phyloP scores from a whole-genome alignment of 1,284 basidiomycete genomes.

The Rugosomyces carneus region DNA sequence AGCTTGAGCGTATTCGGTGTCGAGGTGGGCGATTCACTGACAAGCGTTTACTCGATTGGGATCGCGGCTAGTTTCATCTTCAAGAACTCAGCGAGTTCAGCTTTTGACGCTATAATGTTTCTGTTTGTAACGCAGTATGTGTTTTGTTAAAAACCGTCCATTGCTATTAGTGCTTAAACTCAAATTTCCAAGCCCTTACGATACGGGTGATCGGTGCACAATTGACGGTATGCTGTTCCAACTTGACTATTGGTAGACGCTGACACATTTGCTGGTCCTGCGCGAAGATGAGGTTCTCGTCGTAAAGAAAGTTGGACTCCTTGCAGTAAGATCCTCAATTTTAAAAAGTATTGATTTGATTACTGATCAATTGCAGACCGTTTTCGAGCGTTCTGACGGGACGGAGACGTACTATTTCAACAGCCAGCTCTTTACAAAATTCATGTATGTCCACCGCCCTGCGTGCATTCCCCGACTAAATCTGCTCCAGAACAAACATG shows the following conservation, averaged over 20 bases:
- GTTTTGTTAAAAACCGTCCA: not conserved
- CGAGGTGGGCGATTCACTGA: slow-evolving; percentile 51
- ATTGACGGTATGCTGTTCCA: slow-evolving; percentile 43
- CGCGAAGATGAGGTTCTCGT: slow-evolving; percentile 58
- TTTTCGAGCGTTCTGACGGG: slow-evolving; percentile 61
- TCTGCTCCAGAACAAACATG: slow-evolving; percentile 49
- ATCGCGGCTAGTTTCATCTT: slow-evolving; percentile 74
- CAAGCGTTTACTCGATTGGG: slow-evolving; percentile 61
- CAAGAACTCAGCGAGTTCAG: slow-evolving; percentile 61
- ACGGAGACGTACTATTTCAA: slow-evolving; percentile 76
- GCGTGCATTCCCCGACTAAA: not conserved
- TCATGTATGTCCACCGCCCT: slow-evolving; percentile 45
- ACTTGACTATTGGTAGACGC: not conserved
- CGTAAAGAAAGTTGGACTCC: slow-evolving; percentile 72
- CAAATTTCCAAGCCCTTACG: slow-evolving; percentile 48
- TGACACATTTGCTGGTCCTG: slow-evolving; percentile 2
- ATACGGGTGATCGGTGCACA: slow-evolving; percentile 72
- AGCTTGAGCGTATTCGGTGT: slow-evolving; percentile 67
- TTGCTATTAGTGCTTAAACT: slow-evolving; percentile 17
- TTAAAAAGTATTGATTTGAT: not conserved
- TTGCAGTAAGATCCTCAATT: slow-evolving; percentile 42
- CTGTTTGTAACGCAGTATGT: slow-evolving; percentile 73
- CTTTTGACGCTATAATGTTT: slow-evolving; percentile 76
- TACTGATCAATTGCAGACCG: slow-evolving; percentile 36
- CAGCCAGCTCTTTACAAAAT: slow-evolving; percentile 64